A percentile compares a stretch with the other conserved stretches of the same genome.
These are phyloP conservation scores for Vitis labrusca DNA, from an alignment of 164 flowering plant species.

Conservation along the genomic window DNA sequence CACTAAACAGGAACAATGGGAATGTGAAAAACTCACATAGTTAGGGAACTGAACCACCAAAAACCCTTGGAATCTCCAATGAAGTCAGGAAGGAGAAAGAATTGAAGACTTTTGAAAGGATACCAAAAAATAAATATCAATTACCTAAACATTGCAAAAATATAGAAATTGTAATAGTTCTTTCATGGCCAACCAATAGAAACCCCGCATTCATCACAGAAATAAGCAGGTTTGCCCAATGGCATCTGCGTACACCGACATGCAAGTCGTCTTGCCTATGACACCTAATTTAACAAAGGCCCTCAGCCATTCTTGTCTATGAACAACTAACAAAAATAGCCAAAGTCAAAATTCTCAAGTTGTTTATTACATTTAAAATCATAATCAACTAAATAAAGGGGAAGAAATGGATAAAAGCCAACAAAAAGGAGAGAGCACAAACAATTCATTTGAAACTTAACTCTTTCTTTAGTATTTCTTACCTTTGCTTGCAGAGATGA, in stretches of 20 bases:
- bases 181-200: too few species aligned
- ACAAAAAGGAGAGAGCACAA: slow-evolving; percentile 13
- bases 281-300: slow-evolving; percentile 11
- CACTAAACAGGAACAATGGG: too few species aligned
- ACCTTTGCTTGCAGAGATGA: slow-evolving; percentile 21
- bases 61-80: too few species aligned
- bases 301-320: too few species aligned
- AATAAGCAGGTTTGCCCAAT: slow-evolving; percentile 17
- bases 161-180: too few species aligned
- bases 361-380: slow-evolving; percentile 25
- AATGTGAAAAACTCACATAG: too few species aligned
- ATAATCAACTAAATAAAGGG: slow-evolving; percentile 11
- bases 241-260: slow-evolving; percentile 12
- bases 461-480: slow-evolving; percentile 22
- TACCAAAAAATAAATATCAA: too few species aligned
- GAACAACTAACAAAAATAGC: slow-evolving; percentile 27
- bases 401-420: slow-evolving; percentile 1
- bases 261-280: slow-evolving; percentile 18
- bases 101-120: too few species aligned
- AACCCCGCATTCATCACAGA: neutral
- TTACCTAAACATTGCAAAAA: too few species aligned
- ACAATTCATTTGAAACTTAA: slow-evolving; percentile 16
- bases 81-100: too few species aligned
- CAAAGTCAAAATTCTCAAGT: slow-evolving; percentile 33
- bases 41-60: too few species aligned